Conservation (phyloP, 2,329 filamentous ascomycete genomes). For the Botrytis tulipae region DNA sequence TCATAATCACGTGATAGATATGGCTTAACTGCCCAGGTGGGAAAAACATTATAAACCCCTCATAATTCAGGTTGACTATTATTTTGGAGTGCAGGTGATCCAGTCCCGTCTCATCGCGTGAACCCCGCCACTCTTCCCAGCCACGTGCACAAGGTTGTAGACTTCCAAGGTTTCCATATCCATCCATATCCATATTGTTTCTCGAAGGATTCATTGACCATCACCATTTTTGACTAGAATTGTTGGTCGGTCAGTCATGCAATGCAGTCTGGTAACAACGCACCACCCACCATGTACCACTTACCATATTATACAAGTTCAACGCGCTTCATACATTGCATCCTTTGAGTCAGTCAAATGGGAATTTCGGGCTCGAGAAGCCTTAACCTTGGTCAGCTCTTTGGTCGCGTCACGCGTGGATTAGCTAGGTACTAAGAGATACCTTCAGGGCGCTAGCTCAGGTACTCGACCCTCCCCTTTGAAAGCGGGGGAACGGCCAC, state of each 20-base stretch:
- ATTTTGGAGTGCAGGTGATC: too few relatives aligned
- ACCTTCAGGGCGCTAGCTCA: neutral
- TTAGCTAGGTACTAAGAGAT: too few relatives aligned
- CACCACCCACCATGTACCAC: neutral
- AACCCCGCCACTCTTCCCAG: neutral
- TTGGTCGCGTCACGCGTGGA: too few relatives aligned
- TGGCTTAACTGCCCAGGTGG: too few relatives aligned
- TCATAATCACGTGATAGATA: neutral
- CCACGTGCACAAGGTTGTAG: neutral
- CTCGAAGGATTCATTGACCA: neutral
- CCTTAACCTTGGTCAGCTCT: neutral
- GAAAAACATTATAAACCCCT: neutral
- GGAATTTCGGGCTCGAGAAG: neutral
- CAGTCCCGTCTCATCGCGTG: neutral
- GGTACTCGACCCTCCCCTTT: neutral
- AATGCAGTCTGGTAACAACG: neutral
- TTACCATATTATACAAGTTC: neutral
- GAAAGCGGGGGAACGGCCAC: conserved; percentile 4
- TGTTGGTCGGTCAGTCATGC: neutral
- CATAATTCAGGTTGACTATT: neutral
- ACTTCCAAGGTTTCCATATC: neutral
- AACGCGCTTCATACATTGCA: neutral
- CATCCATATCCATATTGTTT: neutral
- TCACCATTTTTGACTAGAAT: neutral
- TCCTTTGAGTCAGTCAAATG: neutral